Evolutionary conservation across 805 yeast species (phyloP).

Genomic region (Yarrowia deformans): DNA sequence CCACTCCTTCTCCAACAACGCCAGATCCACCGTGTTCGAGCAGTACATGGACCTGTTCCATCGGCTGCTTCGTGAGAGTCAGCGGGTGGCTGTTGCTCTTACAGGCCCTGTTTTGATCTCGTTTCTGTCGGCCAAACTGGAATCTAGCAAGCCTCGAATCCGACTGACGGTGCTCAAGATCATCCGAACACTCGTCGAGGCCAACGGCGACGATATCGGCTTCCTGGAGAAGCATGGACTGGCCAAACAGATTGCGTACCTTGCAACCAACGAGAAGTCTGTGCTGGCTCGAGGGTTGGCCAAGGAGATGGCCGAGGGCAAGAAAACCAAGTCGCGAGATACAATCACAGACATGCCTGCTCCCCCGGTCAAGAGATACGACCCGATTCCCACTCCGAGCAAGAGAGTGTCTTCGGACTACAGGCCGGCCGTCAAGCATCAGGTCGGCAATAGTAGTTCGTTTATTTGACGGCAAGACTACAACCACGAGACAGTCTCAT

Average conservation of each 20-base stretch:
- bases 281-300: conserved; percentile 37
- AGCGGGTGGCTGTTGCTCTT: conserved; percentile 14
- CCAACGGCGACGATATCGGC: conserved; percentile 13
- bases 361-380: conserved; percentile 23
- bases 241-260: conserved; percentile 10
- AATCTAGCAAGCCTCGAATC: conserved; percentile 23
- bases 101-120: conserved; percentile 12
- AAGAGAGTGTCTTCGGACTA: conserved; percentile 8
- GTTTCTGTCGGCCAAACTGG: conserved; percentile 25
- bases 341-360: conserved; percentile 16
- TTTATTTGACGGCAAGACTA: neutral
- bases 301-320: conserved; percentile 14
- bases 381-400: conserved; percentile 29
- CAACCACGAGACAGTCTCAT: neutral
- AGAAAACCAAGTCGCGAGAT: neutral
- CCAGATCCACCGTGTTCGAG: conserved; percentile 18
- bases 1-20: conserved; percentile 18
- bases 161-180: conserved; percentile 21
- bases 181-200: conserved; percentile 17
- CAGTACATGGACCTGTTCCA: conserved; percentile 30
- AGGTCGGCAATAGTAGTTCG: conserved; percentile 17
- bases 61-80: conserved; percentile 2
- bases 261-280: conserved; percentile 17
- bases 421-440: neutral
- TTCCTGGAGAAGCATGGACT: conserved; percentile 20